These are phyloP conservation scores for Fusarium buharicum DNA, from an alignment of 2,329 filamentous ascomycete species.

Conservation along the genomic window DNA sequence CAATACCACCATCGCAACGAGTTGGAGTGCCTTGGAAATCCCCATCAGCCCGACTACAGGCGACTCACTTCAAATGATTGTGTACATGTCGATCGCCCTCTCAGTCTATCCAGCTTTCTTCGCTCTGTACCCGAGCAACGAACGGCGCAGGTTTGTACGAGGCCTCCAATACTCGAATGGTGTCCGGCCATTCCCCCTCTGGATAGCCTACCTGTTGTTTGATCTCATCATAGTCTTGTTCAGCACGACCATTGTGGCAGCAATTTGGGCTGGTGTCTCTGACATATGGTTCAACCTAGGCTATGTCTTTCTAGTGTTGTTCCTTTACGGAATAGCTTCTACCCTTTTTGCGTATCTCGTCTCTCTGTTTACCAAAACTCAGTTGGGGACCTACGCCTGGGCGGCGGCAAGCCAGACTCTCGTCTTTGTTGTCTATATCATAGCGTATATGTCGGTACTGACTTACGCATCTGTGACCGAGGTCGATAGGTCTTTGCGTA, in stretches of 20 bases:
- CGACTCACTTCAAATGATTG: constrained; percentile 78
- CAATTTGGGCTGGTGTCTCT: constrained; percentile 74
- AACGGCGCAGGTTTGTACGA: constrained; percentile 81
- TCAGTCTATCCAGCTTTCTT: constrained; percentile 87
- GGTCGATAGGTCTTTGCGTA: constrained; percentile 73
- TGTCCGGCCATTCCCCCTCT: constrained; percentile 82
- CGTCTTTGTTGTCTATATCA: constrained; percentile 76
- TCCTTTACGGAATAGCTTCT: constrained; percentile 82
- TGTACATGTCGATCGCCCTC: constrained; percentile 85
- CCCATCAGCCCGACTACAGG: constrained; percentile 76
- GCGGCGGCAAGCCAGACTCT: constrained; percentile 80
- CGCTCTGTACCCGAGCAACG: constrained; percentile 86
- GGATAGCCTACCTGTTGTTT: constrained; percentile 84
- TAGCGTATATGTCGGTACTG: constrained; percentile 76
- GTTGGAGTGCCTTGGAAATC: constrained; percentile 79
- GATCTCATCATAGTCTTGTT: constrained; percentile 79
- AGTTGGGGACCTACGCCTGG: constrained; percentile 86
- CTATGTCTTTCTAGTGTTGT: constrained; percentile 84
- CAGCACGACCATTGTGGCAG: constrained; percentile 72
- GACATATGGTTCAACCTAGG: constrained; percentile 79
- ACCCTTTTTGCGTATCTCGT: constrained; percentile 82
- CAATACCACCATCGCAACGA: constrained; percentile 74
- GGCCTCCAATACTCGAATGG: constrained; percentile 93
- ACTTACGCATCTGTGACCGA: constrained; percentile 77
- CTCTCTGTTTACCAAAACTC: constrained; percentile 81